Base-by-base conservation (phyloP, 2,329 filamentous ascomycete genomes). In the Harringtonia lauricola region DNA sequence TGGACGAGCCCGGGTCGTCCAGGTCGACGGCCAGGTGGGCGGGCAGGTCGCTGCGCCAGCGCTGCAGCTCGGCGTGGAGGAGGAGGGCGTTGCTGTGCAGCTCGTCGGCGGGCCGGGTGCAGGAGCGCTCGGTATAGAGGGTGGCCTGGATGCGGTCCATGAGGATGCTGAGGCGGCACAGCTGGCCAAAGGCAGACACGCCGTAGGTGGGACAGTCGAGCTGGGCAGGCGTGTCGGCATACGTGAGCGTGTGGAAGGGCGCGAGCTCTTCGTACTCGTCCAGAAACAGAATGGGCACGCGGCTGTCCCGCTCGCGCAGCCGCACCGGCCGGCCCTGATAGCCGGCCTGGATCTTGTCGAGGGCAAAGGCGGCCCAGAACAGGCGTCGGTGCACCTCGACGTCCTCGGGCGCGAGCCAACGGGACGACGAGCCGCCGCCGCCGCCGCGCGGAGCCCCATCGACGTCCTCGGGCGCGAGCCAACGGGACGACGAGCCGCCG, bases 241-340 rank as follows among this genome's bases (percentile, higher is more conserved):
- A 67, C 3, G 57, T 59, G 47, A 70, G 40, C 4, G 48, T 38
- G 3, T 33, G 13, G 36, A 66, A 77, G 19, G 64, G 58, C 42
- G 76, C 71, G 0, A 72, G 57, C 48, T 77, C 73, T 26, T 77
- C 73, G 28, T 64, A 74, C 0, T 61, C 62, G 41, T 74, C 70
- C 2, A 65, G 56, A 21, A 72, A 71, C 7, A 62, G 58, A 17
- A 71, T 63, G 0, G 70, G 64, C 0, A 75, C 67, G 10, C 61
- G 55, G 0, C 61, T 63, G 21, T 74, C 66, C 0, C 59, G 60
- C n/a, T 69, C 63, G 9, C 66, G 66, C 7, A 74, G 54, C 3
- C 57, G 67, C 0, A 64, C 64, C 0, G 71, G 74, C 1, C 72
- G 65, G 1, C 72, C 73, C 49, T 72, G 70, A 39, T 75, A 77